Conservation (phyloP, 768 basidiomycete species). For the Lactarius trivialis region DNA sequence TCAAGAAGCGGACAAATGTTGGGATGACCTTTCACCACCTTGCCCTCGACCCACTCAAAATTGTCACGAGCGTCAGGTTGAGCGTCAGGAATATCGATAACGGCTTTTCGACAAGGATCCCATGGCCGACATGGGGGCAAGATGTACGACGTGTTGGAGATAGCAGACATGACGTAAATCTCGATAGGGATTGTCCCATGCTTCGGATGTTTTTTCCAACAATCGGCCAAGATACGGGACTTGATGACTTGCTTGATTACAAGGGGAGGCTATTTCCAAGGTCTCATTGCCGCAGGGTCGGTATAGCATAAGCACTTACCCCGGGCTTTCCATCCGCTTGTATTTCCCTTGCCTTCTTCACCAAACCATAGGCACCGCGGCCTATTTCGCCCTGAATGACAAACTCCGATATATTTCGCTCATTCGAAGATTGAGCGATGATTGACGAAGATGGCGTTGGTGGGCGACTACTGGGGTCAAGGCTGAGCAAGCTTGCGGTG, state of each 20-base stretch:
- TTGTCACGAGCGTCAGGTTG: conserved; percentile 25
- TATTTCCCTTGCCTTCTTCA: conserved; percentile 83
- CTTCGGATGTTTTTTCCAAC: conserved; percentile 96
- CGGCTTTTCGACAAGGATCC: conserved; percentile 58
- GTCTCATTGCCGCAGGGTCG: conserved; percentile 22
- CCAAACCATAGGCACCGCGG: conserved; percentile 90
- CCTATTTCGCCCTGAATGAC: conserved; percentile 85
- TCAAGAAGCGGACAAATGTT: conserved; percentile 93
- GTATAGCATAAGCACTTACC: conserved; percentile 42
- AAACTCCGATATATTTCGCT: conserved; percentile 78
- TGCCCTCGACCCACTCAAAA: conserved; percentile 61
- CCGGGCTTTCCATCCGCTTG: conserved; percentile 70
- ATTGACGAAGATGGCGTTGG: conserved; percentile 49
- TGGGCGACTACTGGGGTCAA: conserved; percentile 51
- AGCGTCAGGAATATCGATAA: conserved; percentile 10
- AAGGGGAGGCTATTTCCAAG: conserved; percentile 63
- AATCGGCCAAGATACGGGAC: conserved; percentile 95
- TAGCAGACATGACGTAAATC: conserved; percentile 88
- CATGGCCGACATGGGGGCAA: conserved; percentile 77
- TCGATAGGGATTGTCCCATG: conserved; percentile 98
- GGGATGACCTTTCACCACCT: conserved; percentile 79
- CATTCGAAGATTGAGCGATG: conserved; percentile 42
- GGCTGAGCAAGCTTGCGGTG: conserved; percentile 55
- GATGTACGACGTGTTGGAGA: conserved; percentile 73
- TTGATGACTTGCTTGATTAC: conserved; percentile 99